Conservation (phyloP, 768 basidiomycete species). For the Tephrocybe rancida region DNA sequence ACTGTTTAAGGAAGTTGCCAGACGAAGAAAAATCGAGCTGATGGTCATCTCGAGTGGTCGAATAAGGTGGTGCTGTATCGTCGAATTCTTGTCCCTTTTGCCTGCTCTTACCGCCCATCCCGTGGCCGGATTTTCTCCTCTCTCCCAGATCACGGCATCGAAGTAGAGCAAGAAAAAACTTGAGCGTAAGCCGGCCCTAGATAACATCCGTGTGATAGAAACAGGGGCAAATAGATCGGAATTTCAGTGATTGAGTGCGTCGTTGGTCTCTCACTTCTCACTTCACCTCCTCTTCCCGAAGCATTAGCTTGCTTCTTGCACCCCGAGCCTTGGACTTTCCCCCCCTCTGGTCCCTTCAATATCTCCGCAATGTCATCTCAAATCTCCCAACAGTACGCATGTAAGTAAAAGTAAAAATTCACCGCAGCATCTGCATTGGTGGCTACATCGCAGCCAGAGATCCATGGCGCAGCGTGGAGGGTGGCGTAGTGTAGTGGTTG, state of each 20-base stretch:
- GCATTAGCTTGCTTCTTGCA: slow-evolving; percentile 82
- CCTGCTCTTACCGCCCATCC: too few species aligned
- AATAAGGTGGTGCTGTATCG: too few species aligned
- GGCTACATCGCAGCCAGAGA: slow-evolving; percentile 1
- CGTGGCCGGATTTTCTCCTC: too few species aligned
- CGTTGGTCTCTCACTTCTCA: slow-evolving; percentile 4
- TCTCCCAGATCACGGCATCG: too few species aligned
- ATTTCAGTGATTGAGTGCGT: slow-evolving; percentile 1
- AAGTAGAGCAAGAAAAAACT: too few species aligned
- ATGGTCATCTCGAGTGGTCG: too few species aligned
- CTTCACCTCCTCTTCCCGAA: slow-evolving; percentile 46
- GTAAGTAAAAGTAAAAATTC: slow-evolving; percentile 46
- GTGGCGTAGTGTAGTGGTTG: too few species aligned
- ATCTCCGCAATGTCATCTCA: slow-evolving; percentile 65
- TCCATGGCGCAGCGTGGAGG: background rate
- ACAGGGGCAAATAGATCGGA: slow-evolving; percentile 16
- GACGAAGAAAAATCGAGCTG: too few species aligned
- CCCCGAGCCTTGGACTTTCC: slow-evolving; percentile 28
- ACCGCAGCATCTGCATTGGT: slow-evolving; percentile 13
- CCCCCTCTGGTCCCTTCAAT: slow-evolving; percentile 30
- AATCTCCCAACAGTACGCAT: slow-evolving; percentile 82
- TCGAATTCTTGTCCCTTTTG: too few species aligned
- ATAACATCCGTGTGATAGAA: slow-evolving; percentile 3
- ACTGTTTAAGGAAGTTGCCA: too few species aligned
- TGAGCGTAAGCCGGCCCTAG: background rate